phyloP scores from a whole-genome alignment of 768 basidiomycete species.

The Phanerochaete carnosa region DNA sequence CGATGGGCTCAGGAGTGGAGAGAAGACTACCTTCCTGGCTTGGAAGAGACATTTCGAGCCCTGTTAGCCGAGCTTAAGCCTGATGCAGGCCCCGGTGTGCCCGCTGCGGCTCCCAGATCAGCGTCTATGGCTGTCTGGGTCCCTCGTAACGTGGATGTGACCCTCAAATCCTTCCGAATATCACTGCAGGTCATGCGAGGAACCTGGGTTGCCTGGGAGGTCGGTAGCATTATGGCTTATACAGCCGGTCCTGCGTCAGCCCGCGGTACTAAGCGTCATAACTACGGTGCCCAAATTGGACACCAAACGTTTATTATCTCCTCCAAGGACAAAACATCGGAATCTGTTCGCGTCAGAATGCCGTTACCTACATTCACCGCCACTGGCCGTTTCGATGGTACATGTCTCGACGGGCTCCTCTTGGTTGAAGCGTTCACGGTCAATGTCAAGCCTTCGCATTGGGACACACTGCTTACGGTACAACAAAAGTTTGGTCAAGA shows the following conservation, averaged over 20 bases:
- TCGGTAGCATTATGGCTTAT: constrained; percentile 48
- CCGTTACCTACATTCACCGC: constrained; percentile 64
- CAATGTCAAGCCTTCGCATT: constrained; percentile 75
- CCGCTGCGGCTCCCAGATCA: constrained; percentile 24
- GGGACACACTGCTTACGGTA: constrained; percentile 79
- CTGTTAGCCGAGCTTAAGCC: constrained; percentile 56
- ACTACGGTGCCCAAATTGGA: constrained; percentile 63
- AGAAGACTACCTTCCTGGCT: constrained; percentile 70
- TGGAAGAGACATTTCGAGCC: constrained; percentile 63
- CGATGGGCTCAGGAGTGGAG: constrained; percentile 82
- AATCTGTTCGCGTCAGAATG: constrained; percentile 53
- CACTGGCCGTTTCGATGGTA: constrained; percentile 43
- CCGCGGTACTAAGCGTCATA: constrained; percentile 30
- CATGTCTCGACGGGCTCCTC: constrained; percentile 48
- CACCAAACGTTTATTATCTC: constrained; percentile 62
- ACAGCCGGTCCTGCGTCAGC: constrained; percentile 36
- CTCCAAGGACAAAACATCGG: constrained; percentile 31
- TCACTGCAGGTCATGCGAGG: constrained; percentile 84
- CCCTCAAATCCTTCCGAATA: constrained; percentile 49
- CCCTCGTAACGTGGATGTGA: constrained; percentile 45
- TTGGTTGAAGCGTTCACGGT: constrained; percentile 68
- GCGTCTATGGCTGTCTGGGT: constrained; percentile 4
- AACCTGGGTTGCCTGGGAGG: constrained; percentile 80
- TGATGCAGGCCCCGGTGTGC: background rate
- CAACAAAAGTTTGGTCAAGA: constrained; percentile 90